Evolutionary conservation across 306 rosid genomes (phyloP), one percentile per base, ranked within the genome.

Genomic region (Dryas octopetala): DNA sequence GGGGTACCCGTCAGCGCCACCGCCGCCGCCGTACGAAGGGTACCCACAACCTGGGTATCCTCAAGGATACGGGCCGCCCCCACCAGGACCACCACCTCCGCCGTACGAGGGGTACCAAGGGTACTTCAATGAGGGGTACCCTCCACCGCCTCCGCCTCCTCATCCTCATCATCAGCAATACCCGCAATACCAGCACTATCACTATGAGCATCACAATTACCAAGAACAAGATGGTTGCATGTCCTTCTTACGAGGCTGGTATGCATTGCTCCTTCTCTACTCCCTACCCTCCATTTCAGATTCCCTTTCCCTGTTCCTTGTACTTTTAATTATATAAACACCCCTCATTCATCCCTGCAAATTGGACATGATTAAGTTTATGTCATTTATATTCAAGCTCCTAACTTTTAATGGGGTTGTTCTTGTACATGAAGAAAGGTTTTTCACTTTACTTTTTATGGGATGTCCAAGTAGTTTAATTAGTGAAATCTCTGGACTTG

Each of bases 201-300:
- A 91, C 57, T 78, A 60, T n/a, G 86, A 84, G 43, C 93, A 87
- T 66, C 81, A 87, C 48, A 79, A 75, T 70, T 38, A 81, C 49
- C 83, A 82, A 1, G 79, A 41, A 28, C 15, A 79, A 74, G 16
- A 81, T 57, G 91, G 87, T 48, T 85, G 79, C 23, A 0, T 70
- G 65, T 85, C 96, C 0, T 85, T 91, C 79, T 78, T 93, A 7
- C 84, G 69, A 26, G 97, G 96, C 89, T 93, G 98, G 96, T 91
- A 81, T 13, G 86, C 40, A 1, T 4, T 53, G 32, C 52, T 61
- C 50, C 23, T 4, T 9, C 0, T 16, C 13, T 16, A 9, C 41
- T 38, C 55, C 11, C 5, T 2, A 59, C 63, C 63, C 16, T 38
- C 63, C 8, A 59, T 73, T 52, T 52, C 49, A 19, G 13, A 8